phyloP scores from a whole-genome alignment of 1,284 basidiomycete genomes.

The Ceratobasidium sp. region DNA sequence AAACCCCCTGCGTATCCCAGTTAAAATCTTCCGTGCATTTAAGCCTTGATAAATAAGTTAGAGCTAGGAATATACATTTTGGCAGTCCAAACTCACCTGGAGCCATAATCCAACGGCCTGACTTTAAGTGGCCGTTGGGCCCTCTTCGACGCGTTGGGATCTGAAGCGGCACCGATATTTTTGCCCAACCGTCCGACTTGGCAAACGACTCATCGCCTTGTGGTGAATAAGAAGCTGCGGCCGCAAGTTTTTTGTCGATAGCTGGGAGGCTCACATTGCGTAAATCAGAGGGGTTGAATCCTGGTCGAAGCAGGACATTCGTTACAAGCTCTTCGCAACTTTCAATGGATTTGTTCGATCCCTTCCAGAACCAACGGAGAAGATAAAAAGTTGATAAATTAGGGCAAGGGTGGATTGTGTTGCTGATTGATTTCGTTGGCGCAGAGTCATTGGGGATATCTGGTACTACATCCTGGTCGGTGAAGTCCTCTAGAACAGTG shows the following conservation, averaged over 20 bases:
- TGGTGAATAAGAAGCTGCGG: background rate
- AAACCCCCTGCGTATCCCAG: background rate
- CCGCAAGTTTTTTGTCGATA: background rate
- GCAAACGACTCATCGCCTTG: background rate
- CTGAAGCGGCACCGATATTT: conserved; percentile 4
- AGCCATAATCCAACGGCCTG: background rate
- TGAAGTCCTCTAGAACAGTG: background rate
- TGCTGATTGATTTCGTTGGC: no score
- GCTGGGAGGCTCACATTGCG: background rate
- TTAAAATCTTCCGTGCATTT: conserved; percentile 9
- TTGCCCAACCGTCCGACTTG: conserved; percentile 26
- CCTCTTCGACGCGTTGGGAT: conserved; percentile 1
- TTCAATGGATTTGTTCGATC: background rate
- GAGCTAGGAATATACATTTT: background rate
- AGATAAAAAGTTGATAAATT: conserved; percentile 26
- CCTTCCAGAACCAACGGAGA: conserved; percentile 20
- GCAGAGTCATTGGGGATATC: no score
- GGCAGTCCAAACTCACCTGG: background rate
- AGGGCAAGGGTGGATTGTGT: conserved; percentile 15
- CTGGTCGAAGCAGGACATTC: background rate
- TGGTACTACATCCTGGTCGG: background rate
- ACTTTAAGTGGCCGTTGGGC: background rate
- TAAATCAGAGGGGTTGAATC: background rate
- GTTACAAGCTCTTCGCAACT: background rate
- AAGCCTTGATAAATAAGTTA: background rate